Conservation (phyloP, 257 asterid species). For the Solanum virginianum region DNA sequence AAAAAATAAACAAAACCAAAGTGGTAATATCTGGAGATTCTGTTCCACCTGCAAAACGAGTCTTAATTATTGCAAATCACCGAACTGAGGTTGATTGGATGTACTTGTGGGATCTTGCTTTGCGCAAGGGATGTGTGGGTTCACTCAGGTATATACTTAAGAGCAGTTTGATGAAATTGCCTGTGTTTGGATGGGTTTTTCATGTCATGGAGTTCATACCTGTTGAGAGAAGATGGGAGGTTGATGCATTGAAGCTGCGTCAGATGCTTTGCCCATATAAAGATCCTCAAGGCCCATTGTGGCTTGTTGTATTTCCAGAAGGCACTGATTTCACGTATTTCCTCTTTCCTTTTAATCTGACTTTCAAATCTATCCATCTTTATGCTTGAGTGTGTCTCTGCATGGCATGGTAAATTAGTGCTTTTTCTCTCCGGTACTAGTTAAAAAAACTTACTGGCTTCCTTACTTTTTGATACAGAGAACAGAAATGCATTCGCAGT, state of each 20-base stretch:
- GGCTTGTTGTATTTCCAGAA: slow-evolving; percentile 95
- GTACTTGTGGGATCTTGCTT: slow-evolving; percentile 91
- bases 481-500: slow-evolving; percentile 67
- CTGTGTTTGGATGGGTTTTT: slow-evolving; percentile 85
- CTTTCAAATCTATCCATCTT: neutral
- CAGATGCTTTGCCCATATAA: slow-evolving; percentile 42
- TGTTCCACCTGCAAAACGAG: slow-evolving; percentile 58
- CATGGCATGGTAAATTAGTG: neutral
- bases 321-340: slow-evolving; percentile 93
- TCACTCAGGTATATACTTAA: slow-evolving; percentile 64
- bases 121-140: slow-evolving; percentile 61
- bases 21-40: slow-evolving; percentile 73
- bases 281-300: slow-evolving; percentile 57
- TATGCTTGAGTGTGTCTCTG: neutral
- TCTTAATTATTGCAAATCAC: slow-evolving; percentile 65
- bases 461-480: slow-evolving; percentile 34
- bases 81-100: slow-evolving; percentile 96
- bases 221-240: slow-evolving; percentile 81
- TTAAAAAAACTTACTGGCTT: neutral
- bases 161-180: slow-evolving; percentile 83
- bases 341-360: slow-evolving; percentile 3
- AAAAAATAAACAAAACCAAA: slow-evolving; percentile 61
- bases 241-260: slow-evolving; percentile 44
- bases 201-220: slow-evolving; percentile 83
- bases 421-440: neutral